Evolutionary conservation across 1,284 basidiomycete species (phyloP).

Genomic region (Irpex rosettiformis): DNA sequence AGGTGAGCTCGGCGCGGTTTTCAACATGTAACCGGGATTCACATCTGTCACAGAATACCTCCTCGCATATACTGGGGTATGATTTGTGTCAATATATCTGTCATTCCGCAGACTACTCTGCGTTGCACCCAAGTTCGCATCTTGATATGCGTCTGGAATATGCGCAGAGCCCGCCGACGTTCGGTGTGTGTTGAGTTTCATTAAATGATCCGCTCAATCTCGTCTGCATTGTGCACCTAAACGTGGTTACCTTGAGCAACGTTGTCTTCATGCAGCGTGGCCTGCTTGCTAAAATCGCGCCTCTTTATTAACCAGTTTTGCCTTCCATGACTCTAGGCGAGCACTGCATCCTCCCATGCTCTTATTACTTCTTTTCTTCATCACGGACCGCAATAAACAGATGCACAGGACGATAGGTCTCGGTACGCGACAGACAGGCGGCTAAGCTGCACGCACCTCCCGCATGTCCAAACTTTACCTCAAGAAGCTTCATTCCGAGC

Average conservation of each 20-base stretch:
- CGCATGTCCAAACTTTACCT: neutral
- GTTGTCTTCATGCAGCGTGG: neutral
- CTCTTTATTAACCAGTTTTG: neutral
- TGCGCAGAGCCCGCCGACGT: neutral
- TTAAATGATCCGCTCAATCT: neutral
- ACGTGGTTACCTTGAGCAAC: neutral
- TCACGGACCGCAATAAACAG: neutral
- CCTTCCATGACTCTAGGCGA: neutral
- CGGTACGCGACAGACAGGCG: neutral
- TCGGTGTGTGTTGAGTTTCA: neutral
- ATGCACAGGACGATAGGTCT: neutral
- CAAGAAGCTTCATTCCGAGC: neutral
- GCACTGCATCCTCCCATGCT: neutral
- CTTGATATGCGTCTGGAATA: neutral
- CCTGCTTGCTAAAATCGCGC: neutral
- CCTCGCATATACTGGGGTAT: slow-evolving; percentile 16
- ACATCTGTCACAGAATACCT: slow-evolving; percentile 14
- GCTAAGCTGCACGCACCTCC: neutral
- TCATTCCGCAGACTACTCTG: neutral
- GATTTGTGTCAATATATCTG: slow-evolving; percentile 2
- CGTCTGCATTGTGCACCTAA: neutral
- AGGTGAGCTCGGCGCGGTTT: slow-evolving; percentile 37
- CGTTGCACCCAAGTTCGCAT: neutral
- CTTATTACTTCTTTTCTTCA: neutral
- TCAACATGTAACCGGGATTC: neutral